Conservation (phyloP, 208 protist species). For the Acanthamoeba polyphaga region DNA sequence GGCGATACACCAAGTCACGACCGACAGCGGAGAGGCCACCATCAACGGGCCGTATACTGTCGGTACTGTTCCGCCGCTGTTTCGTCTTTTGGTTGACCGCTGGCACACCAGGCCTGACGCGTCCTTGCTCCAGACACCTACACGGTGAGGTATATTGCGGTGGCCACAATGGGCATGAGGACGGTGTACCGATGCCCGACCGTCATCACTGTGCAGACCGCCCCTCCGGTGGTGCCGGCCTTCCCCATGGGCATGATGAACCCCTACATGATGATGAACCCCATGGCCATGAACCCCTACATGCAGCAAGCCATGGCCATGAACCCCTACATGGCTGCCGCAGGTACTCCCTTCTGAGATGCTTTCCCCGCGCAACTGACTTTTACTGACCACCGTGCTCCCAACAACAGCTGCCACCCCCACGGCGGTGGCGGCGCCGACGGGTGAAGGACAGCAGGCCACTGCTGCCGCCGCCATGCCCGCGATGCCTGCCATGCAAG, state of each 20-base stretch:
- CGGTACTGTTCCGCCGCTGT: not conserved
- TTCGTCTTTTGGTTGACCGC: not conserved
- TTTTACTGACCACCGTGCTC: too few relatives aligned
- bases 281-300: conserved; percentile 36
- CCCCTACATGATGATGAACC: conserved; percentile 47
- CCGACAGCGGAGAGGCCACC: conserved; percentile 19
- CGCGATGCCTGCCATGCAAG: not conserved
- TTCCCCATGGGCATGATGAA: conserved; percentile 23
- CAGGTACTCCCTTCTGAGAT: not conserved
- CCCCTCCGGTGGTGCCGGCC: not conserved
- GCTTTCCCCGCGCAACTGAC: not conserved
- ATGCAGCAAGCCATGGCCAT: conserved; percentile 42
- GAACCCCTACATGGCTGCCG: conserved; percentile 20
- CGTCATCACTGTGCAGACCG: conserved; percentile 3
- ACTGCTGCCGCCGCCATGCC: not conserved
- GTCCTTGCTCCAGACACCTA: not conserved
- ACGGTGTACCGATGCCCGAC: not conserved
- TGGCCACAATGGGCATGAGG: not conserved
- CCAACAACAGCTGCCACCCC: not conserved
- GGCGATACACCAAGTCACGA: not conserved
- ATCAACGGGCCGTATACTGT: not conserved
- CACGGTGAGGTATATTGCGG: not conserved
- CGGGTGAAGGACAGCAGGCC: not conserved
- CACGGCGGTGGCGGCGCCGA: not conserved
- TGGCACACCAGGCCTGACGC: not conserved